Base-by-base conservation (phyloP, 1,284 basidiomycete species). In the Cerrena zonata region DNA sequence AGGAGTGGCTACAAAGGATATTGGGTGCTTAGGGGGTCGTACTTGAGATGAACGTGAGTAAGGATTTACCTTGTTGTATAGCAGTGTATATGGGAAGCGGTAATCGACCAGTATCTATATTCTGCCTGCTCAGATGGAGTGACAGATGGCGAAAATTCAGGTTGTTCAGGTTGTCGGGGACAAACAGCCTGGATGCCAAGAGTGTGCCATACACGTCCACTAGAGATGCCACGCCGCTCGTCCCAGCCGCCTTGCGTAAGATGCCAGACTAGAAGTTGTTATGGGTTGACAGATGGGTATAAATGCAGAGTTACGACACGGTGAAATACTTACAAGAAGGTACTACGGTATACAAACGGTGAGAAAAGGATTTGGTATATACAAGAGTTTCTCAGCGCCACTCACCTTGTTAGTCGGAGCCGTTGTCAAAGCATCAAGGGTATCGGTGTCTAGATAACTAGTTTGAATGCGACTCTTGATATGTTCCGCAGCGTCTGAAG, bases 81-180 rank as follows among this genome's bases (percentile, higher is more conserved):
- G 69, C 68, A 13, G 69, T 71, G 54, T 72, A 69, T 30, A 74
- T 73, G 5, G 72, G 72, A 24, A 74, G 53, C 0, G 72, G 71
- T 5, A 66, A 52, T 3, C 58, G 50, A 1, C 68, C 71, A 47
- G 61, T 59, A 46, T 70, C 68, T 11, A 70, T 50, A 26, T 61
- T 58, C 15, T 58, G 43, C 21, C 69, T 61, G 51, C 70, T 70
- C 24, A 63, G 53, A 30, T 70, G 68, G 19, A 73, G 57, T 4
- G 72, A 73, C 23, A 73, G 62, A 41, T 68, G 56, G 5, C 60
- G 61, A 1, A 64, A 61, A 49, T 71, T 64, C 15, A 73, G 56
- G 10, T 50, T 53, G 3, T 48, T 45, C 21, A 61, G 3, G 26
- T 70, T 58, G 0, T 60, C 55, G 2, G 72, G 69, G 15, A 70